These are phyloP conservation scores for Gardenia jasminoides DNA, from an alignment of 257 asterid species.

Conservation along the genomic window DNA sequence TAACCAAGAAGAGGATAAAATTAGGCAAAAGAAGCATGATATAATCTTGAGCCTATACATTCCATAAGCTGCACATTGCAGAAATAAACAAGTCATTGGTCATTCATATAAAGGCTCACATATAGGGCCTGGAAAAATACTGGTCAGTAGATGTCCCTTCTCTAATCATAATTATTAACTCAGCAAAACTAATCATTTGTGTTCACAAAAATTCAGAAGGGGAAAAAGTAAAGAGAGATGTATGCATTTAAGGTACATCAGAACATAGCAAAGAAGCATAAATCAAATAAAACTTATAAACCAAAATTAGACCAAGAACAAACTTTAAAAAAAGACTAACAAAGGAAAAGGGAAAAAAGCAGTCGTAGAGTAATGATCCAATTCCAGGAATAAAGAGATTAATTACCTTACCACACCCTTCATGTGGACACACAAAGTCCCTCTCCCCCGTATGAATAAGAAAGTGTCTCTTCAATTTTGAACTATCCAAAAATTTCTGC, in stretches of 20 bases:
- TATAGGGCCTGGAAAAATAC: neutral
- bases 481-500: conserved; percentile 99
- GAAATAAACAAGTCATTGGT: neutral
- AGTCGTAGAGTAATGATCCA: neutral
- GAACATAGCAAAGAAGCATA: neutral
- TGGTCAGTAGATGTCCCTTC: neutral
- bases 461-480: conserved; percentile 93
- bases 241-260: neutral
- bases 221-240: neutral
- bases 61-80: neutral
- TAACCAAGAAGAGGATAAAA: neutral
- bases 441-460: conserved; percentile 97
- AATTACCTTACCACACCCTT: conserved; percentile 99
- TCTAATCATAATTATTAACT: too few species aligned
- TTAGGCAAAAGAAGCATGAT: conserved; percentile 1
- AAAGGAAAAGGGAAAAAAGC: neutral
- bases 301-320: neutral
- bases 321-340: neutral
- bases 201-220: neutral
- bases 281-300: neutral
- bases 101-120: conserved; percentile 1
- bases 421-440: conserved; percentile 93
- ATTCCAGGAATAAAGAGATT: conserved; percentile 13
- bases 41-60: neutral
- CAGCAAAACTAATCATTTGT: neutral